Evolutionary conservation across 1,284 basidiomycete species (phyloP).

Genomic region (Ceratobasidium sp.): DNA sequence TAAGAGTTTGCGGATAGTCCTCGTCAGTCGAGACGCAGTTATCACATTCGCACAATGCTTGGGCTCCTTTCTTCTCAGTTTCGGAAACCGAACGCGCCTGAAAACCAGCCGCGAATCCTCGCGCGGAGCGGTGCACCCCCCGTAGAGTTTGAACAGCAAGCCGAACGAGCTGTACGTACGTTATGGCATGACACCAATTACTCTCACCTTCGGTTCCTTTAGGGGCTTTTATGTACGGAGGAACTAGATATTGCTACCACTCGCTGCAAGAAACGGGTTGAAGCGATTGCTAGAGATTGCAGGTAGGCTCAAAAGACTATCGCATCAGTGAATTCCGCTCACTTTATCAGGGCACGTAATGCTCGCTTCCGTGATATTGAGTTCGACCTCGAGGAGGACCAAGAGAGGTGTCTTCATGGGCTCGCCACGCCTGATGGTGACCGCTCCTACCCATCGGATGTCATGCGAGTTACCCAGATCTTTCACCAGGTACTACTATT

Average conservation of each 20-base stretch:
- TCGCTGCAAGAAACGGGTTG: slow-evolving; percentile 40
- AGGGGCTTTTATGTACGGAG: slow-evolving; percentile 42
- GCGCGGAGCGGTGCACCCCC: slow-evolving; percentile 8
- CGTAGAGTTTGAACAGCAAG: slow-evolving; percentile 19
- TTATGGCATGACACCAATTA: no score
- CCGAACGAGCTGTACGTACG: slow-evolving; percentile 28
- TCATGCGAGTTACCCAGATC: slow-evolving; percentile 62
- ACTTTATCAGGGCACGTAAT: background rate
- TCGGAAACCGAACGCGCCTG: slow-evolving; percentile 25
- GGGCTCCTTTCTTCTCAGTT: slow-evolving; percentile 23
- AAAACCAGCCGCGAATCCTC: background rate
- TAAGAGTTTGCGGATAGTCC: no score
- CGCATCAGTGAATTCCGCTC: background rate
- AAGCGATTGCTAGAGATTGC: slow-evolving; percentile 45
- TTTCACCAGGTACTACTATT: slow-evolving; percentile 55
- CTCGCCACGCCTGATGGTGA: slow-evolving; percentile 51
- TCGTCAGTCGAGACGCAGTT: no score
- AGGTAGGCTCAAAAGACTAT: slow-evolving; percentile 7
- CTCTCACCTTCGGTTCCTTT: background rate
- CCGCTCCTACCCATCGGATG: slow-evolving; percentile 53
- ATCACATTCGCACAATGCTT: no score
- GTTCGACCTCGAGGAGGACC: slow-evolving; percentile 66
- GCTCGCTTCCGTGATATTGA: slow-evolving; percentile 62
- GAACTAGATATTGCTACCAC: slow-evolving; percentile 43
- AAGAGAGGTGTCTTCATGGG: slow-evolving; percentile 61